Evolutionary conservation across 768 basidiomycete genomes (phyloP), one percentile per base, ranked within the genome.

Genomic region (Boletus sp.): DNA sequence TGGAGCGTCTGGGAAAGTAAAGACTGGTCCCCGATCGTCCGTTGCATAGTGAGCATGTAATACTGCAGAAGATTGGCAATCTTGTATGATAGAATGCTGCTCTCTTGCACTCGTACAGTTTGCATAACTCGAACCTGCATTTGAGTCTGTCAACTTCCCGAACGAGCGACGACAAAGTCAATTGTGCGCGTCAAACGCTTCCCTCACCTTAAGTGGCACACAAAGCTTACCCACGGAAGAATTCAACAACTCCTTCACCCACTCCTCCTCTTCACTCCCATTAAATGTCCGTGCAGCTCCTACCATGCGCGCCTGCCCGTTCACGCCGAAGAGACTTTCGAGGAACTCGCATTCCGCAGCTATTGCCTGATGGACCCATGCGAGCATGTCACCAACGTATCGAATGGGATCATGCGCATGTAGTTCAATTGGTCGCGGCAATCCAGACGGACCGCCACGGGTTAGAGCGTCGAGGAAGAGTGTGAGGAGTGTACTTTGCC

Each of bases 301-400:
- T 54, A 94, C 84, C 93, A 94, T 87, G 65, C 87, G 72, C 0
- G 32, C 30, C 25, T 57, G 59, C 37, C 74, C 77, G 48, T 73
- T 77, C 47, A 93, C 63, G 7, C 82, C 88, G 58, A 98, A 98
- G 25, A 98, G 70, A 33, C 83, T 78, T 64, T 98, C 94, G 21
- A 99, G 78, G 63, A 95, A 94, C 72, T 98, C 97, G 41, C 87
- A 87, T 65, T 99, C 97, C 1, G 90, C 90, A 1, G 97, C 97
- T 56, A 97, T 93, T 0, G 88, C 83, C 58, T 98, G 96, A 71
- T 99, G 96, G 1, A 98, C 86, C 96, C 96, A 98, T 0, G 95
- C 96, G 8, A 98, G 83, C 91, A 98, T 98, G 71, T 98, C 96
- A 14, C 97, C 97, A 14, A 96, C 85, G 67, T 99, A 99, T 32